Conservation (phyloP, 805 yeast genomes). For the Sugiyamaella lignohabitans region DNA sequence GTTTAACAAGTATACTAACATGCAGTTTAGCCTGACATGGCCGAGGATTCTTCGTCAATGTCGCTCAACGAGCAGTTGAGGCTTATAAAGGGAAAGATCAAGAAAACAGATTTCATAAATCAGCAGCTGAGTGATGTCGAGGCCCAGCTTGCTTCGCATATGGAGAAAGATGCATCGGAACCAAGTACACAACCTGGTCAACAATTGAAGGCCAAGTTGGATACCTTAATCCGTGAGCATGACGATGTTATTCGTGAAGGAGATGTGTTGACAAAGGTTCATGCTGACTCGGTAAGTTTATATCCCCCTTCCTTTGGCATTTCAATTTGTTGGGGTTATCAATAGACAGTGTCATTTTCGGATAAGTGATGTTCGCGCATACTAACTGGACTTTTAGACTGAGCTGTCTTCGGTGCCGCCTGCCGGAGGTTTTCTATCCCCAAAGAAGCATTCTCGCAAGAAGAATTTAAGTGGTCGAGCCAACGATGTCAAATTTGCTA, state of each 20-base stretch:
- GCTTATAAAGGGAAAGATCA: conserved; percentile 5
- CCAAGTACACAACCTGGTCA: background rate
- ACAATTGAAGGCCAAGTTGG: conserved; percentile 6
- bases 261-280: background rate
- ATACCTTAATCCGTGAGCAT: conserved; percentile 9
- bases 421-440: conserved; percentile 7
- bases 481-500: conserved; percentile 27
- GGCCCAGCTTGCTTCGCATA: conserved; percentile 2
- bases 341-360: too few species aligned
- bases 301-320: too few species aligned
- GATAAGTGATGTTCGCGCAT: too few species aligned
- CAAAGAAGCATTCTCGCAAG: conserved; percentile 4
- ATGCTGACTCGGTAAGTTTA: background rate
- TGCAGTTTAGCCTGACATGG: background rate
- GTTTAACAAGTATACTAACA: too few species aligned
- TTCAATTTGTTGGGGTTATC: too few species aligned
- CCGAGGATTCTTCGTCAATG: background rate
- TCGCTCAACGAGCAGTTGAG: conserved; percentile 5
- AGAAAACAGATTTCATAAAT: conserved; percentile 6
- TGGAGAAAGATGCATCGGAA: background rate
- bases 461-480: conserved; percentile 5
- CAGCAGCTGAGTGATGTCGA: conserved; percentile 9
- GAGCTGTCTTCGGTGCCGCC: background rate
- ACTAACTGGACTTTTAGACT: background rate
- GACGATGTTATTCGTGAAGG: conserved; percentile 7